Percentiles rank a stretch among this genome's conserved stretches.
Conservation (phyloP, 805 yeast genomes). For the Ogataea nitratoaversa region DNA sequence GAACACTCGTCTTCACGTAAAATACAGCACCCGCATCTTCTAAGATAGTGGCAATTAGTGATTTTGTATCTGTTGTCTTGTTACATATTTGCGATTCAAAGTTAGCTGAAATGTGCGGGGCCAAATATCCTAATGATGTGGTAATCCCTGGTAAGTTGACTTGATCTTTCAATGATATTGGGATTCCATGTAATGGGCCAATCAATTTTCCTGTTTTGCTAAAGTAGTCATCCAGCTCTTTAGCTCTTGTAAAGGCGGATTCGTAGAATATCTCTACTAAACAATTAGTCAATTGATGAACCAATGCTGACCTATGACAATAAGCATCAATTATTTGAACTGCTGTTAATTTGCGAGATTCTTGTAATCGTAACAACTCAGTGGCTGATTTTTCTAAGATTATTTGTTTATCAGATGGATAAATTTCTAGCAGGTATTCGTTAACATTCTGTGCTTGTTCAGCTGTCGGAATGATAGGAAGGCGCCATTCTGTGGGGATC, state of each 20-base stretch:
- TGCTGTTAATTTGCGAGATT: conserved; percentile 30
- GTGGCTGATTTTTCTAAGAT: conserved; percentile 21
- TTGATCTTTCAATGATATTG: conserved; percentile 44
- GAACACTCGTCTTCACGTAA: conserved; percentile 41
- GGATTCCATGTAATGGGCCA: conserved; percentile 44
- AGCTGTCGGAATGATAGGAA: conserved; percentile 23
- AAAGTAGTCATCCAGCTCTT: conserved; percentile 35
- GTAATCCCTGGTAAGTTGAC: conserved; percentile 35
- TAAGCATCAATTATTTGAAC: conserved; percentile 36
- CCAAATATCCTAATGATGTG: conserved; percentile 38
- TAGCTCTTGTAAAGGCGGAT: conserved; percentile 36
- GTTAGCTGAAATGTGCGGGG: conserved; percentile 29
- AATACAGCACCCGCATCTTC: conserved; percentile 38
- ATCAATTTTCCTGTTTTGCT: conserved; percentile 30
- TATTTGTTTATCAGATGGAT: conserved; percentile 21
- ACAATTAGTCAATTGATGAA: conserved; percentile 41
- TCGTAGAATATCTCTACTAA: conserved; percentile 40
- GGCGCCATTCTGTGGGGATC: conserved; percentile 31
- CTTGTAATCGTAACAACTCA: conserved; percentile 25
- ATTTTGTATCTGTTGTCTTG: conserved; percentile 27
- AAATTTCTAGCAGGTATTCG: conserved; percentile 16
- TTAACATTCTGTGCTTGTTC: conserved; percentile 26
- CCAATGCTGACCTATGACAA: conserved; percentile 38
- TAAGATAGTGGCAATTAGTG: conserved; percentile 22
- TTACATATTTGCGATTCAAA: conserved; percentile 21